These are phyloP conservation scores for Helminthosporium solani DNA, from an alignment of 2,329 filamentous ascomycete species.

Conservation along the genomic window DNA sequence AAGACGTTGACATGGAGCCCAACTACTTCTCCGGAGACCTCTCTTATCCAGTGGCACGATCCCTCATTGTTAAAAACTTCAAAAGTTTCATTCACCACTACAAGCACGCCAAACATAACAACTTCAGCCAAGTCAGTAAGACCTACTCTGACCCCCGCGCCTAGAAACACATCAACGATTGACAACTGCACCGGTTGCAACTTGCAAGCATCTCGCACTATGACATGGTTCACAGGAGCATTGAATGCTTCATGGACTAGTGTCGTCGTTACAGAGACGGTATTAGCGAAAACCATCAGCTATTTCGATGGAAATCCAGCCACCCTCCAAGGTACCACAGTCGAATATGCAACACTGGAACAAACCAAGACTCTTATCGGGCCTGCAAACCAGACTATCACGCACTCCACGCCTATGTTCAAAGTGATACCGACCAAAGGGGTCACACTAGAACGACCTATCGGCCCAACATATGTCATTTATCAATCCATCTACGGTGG, in stretches of 20 bases:
- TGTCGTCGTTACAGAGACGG: slow-evolving; percentile 27
- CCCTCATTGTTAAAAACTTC: too few relatives aligned
- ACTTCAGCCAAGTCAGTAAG: too few relatives aligned
- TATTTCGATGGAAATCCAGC: slow-evolving; percentile 24
- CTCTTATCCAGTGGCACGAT: too few relatives aligned
- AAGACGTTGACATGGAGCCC: not conserved
- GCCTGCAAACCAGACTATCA: slow-evolving; percentile 15
- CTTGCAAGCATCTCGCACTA: slow-evolving; percentile 24
- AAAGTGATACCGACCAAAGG: slow-evolving; percentile 18
- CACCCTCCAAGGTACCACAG: slow-evolving; percentile 26
- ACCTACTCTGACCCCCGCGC: too few relatives aligned
- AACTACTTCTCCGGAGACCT: too few relatives aligned
- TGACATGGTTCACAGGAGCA: slow-evolving; percentile 21
- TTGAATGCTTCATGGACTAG: slow-evolving; percentile 15
- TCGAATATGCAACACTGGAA: slow-evolving; percentile 23
- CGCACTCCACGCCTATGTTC: slow-evolving; percentile 25
- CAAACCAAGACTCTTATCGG: slow-evolving; percentile 27
- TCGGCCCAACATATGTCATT: slow-evolving; percentile 34
- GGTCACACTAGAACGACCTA: slow-evolving; percentile 12
- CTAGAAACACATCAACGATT: not conserved
- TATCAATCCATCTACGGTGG: slow-evolving; percentile 31
- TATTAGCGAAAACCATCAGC: slow-evolving; percentile 25
- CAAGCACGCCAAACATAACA: too few relatives aligned
- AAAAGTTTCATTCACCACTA: too few relatives aligned
- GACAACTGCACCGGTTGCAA: slow-evolving; percentile 35